Evolutionary conservation across 352 stramenopile genomes (phyloP), one percentile per base, ranked within the genome.

Genomic region (Globisporangium splendens): DNA sequence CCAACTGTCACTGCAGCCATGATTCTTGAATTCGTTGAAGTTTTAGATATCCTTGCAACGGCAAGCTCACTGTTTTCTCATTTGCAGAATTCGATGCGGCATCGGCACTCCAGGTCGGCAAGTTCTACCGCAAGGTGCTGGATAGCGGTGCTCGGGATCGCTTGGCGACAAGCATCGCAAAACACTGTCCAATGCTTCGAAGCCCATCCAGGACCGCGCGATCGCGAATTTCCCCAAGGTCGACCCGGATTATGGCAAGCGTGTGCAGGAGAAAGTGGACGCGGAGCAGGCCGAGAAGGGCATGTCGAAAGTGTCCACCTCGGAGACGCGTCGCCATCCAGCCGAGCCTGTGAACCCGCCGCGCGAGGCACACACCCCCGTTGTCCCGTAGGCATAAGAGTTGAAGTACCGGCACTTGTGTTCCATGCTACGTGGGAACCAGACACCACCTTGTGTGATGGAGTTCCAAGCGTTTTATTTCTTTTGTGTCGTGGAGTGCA

Each of bases 31-130:
- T n/a, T n/a, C n/a, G n/a, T n/a, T n/a, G n/a, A n/a, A n/a, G n/a
- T n/a, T n/a, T n/a, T n/a, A n/a, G n/a, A n/a, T n/a, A n/a, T n/a
- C n/a, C n/a, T 28, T 85, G 96, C 64, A 84, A 96, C 22, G 89
- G 97, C 71, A 97, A 97, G 67, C 96, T 91, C 56, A 83, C 80
- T 33, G n/a, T n/a, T n/a, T n/a, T n/a, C n/a, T n/a, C n/a, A n/a
- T n/a, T n/a, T n/a, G n/a, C n/a, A n/a, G n/a, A n/a, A n/a, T n/a
- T n/a, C n/a, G n/a, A n/a, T n/a, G n/a, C n/a, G n/a, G n/a, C n/a
- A n/a, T n/a, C n/a, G n/a, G n/a, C n/a, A n/a, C n/a, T n/a, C n/a
- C 89, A 97, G 62, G 77, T 79, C 12, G 67, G 77, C 18, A 66
- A 72, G 0, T 96, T 96, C 60, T 96, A 93, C 75, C 79, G 79